Evolutionary conservation across 345 rosid species (phyloP).

Genomic region (Citrus hindsii): DNA sequence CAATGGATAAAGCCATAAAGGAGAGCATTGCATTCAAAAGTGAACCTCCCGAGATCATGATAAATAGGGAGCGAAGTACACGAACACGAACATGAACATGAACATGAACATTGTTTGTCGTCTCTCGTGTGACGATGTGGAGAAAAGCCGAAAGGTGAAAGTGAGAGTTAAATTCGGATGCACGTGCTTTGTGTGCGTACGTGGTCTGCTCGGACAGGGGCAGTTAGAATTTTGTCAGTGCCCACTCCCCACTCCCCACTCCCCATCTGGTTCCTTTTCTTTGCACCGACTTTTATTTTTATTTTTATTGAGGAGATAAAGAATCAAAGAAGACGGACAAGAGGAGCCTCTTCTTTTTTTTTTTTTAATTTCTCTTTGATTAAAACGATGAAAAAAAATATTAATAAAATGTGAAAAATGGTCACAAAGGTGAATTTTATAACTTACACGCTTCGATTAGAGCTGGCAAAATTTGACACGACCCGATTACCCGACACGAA

Average conservation of each 20-base stretch:
- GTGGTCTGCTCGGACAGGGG: conserved; percentile 25
- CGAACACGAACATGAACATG: background rate
- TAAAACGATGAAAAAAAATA: too few species aligned
- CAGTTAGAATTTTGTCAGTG: conserved; percentile 35
- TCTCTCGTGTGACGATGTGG: too few species aligned
- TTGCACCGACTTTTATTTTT: background rate
- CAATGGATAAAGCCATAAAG: too few species aligned
- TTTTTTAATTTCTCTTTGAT: background rate
- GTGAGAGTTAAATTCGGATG: conserved; percentile 6
- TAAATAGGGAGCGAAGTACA: background rate
- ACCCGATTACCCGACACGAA: too few species aligned
- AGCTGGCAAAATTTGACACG: too few species aligned
- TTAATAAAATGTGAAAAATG: too few species aligned
- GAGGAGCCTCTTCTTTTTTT: background rate
- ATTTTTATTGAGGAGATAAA: background rate
- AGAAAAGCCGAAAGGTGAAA: background rate
- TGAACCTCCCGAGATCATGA: too few species aligned
- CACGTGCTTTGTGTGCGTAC: conserved; percentile 26
- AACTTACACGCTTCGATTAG: too few species aligned
- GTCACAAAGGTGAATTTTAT: too few species aligned
- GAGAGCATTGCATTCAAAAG: too few species aligned
- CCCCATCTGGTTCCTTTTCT: background rate
- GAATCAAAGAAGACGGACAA: background rate
- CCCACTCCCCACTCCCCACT: too few species aligned
- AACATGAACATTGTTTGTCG: background rate